Evolutionary conservation across 768 basidiomycete species (phyloP).

Genomic region (Kwoniella sp.): DNA sequence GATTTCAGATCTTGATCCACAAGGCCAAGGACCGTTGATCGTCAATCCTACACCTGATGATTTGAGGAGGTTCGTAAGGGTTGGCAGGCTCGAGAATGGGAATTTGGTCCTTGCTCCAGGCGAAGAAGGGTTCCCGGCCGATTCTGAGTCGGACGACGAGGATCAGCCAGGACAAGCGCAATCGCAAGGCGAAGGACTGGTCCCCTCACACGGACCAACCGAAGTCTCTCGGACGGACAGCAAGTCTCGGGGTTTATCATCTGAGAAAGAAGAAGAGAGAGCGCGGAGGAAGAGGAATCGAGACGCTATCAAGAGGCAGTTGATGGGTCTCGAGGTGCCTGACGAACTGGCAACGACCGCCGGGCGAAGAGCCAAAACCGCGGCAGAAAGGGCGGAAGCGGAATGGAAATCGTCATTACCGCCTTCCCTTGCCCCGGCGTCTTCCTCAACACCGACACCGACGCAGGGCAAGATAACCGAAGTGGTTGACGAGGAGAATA

Average conservation of each 20-base stretch:
- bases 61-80: slow-evolving; percentile 35
- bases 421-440: background rate
- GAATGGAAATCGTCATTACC: slow-evolving; percentile 20
- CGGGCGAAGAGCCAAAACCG: background rate
- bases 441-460: background rate
- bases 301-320: slow-evolving; percentile 29
- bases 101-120: slow-evolving; percentile 46
- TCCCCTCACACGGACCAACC: slow-evolving; percentile 8
- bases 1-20: slow-evolving; percentile 21
- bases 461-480: background rate
- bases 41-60: slow-evolving; percentile 45
- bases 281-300: slow-evolving; percentile 19
- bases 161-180: slow-evolving; percentile 16
- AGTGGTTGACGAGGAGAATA: background rate
- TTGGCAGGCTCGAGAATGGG: slow-evolving; percentile 49
- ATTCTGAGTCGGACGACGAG: slow-evolving; percentile 34
- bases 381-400: background rate
- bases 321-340: slow-evolving; percentile 25
- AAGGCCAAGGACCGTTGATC: slow-evolving; percentile 29
- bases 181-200: background rate
- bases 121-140: slow-evolving; percentile 35
- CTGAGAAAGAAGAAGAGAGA: slow-evolving; percentile 1
- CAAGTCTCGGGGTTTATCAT: background rate
- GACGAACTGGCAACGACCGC: background rate
- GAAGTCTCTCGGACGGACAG: background rate